Evolutionary conservation across 2,329 filamentous ascomycete genomes (phyloP), one percentile per base, ranked within the genome.

Genomic region (Fonsecaea pugnacius): DNA sequence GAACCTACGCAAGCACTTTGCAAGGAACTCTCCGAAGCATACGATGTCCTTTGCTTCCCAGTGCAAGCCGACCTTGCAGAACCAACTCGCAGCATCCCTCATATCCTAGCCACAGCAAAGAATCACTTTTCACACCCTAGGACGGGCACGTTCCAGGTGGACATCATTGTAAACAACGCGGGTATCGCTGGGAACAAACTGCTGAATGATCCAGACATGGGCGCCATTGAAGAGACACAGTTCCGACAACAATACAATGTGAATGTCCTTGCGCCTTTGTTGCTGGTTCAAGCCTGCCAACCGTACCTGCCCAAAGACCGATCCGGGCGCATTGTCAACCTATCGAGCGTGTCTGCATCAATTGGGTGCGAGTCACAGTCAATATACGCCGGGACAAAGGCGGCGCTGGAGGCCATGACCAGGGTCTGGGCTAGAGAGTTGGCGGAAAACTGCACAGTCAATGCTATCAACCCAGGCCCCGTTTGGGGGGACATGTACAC

Each of bases 31-130:
- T 72, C 82, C 51, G 71, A 78, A 21, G 77, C 82, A 40, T 81
- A 92, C 79, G 80, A 78, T 55, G 82, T 93, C 72, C 80, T 81
- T 65, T 85, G 86, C 63, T 74, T 89, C 16, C 75, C 83, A 40
- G 82, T 92, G 2, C 89, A 91, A 79, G 71, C 90, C 30, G 90
- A 92, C 77, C 85, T 94, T 72, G 84, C 85, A 68, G 83, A 84
- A 1, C 80, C 86, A 36, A 81, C 82, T 6, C 87, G 87, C 1
- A 86, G 88, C 1, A 79, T 82, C 5, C 78, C 70, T 1, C 68
- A 84, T 48, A 82, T 92, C 58, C 76, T 92, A 69, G 77, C 80
- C 27, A 82, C 83, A 0, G 83, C 86, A 4, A 83, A 85, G 70
- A 81, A 85, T 68, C 80, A 87, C 72, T 88, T 90, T 77, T 74